A percentile compares a stretch with the other conserved stretches of the same genome.
Evolutionary conservation across 2,329 filamentous ascomycete species (phyloP).

Genomic region (Aspergillus eucalypticola): DNA sequence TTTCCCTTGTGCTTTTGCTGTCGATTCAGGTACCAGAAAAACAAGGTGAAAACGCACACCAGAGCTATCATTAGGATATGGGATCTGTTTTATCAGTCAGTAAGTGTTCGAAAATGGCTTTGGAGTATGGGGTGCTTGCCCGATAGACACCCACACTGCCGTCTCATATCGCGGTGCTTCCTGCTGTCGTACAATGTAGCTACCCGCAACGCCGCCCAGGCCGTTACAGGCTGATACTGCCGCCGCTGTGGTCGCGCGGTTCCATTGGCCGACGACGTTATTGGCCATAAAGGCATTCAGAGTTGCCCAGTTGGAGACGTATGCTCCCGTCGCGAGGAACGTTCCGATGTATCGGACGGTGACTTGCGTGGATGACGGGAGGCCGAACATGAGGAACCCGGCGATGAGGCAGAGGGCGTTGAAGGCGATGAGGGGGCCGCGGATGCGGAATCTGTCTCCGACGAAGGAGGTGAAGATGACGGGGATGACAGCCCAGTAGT

Average conservation of each 20-base stretch:
- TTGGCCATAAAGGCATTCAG: slow-evolving; percentile 64
- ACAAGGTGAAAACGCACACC: slow-evolving; percentile 53
- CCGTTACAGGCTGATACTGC: slow-evolving; percentile 63
- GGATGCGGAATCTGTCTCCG: slow-evolving; percentile 61
- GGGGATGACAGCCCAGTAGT: slow-evolving; percentile 67
- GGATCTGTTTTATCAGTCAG: slow-evolving; percentile 39
- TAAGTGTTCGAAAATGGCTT: too few relatives aligned
- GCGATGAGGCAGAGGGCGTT: slow-evolving; percentile 63
- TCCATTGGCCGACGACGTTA: slow-evolving; percentile 66
- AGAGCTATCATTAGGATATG: slow-evolving; percentile 60
- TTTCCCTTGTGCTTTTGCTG: slow-evolving; percentile 48
- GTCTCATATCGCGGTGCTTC: slow-evolving; percentile 66
- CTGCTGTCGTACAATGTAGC: slow-evolving; percentile 62
- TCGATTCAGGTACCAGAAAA: slow-evolving; percentile 57
- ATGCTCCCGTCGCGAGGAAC: slow-evolving; percentile 67
- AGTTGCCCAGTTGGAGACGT: slow-evolving; percentile 69
- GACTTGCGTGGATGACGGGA: slow-evolving; percentile 54
- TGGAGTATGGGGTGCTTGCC: slow-evolving; percentile 34
- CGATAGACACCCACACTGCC: slow-evolving; percentile 68
- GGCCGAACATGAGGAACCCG: slow-evolving; percentile 67
- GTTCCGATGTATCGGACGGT: slow-evolving; percentile 65
- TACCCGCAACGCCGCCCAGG: slow-evolving; percentile 64
- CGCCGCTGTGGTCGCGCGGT: slow-evolving; percentile 62
- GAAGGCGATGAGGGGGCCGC: slow-evolving; percentile 65
- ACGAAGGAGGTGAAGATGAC: slow-evolving; percentile 64